Conservation (phyloP, 495 filamentous ascomycete genomes). For the Aspergillus bridgeri region DNA sequence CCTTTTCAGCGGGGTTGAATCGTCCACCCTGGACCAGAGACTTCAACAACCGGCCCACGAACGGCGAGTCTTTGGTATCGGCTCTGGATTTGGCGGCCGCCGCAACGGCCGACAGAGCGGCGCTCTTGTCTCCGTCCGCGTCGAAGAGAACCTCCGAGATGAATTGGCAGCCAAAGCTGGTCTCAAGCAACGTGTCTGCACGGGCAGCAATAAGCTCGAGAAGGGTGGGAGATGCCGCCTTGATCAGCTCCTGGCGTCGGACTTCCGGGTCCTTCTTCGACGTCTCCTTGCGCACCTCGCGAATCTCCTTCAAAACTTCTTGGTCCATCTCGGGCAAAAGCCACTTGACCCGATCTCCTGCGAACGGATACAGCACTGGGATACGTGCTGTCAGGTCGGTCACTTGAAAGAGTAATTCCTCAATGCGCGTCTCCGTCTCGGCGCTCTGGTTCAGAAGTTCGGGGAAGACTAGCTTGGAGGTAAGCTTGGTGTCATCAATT, state of each 20-base stretch:
- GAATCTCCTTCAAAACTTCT: conserved; percentile 67
- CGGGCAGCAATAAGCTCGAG: conserved; percentile 67
- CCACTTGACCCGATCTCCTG: conserved; percentile 65
- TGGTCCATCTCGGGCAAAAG: conserved; percentile 61
- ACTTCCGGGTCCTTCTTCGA: conserved; percentile 85
- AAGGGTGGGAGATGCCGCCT: conserved; percentile 50
- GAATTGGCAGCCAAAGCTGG: conserved; percentile 82
- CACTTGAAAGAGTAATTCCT: conserved; percentile 60
- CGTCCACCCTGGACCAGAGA: conserved; percentile 80
- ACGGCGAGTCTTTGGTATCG: conserved; percentile 51
- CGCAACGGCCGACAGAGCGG: conserved; percentile 69
- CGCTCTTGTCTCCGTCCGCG: conserved; percentile 67
- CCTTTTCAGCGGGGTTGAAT: conserved; percentile 68
- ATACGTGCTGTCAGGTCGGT: conserved; percentile 71
- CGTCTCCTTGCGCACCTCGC: conserved; percentile 68
- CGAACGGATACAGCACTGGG: conserved; percentile 79
- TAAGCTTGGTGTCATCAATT: conserved; percentile 87
- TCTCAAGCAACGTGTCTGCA: conserved; percentile 62
- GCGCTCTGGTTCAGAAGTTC: conserved; percentile 72
- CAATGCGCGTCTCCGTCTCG: conserved; percentile 49
- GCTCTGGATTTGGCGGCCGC: conserved; percentile 62
- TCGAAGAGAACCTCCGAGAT: conserved; percentile 77
- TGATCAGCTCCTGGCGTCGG: conserved; percentile 72
- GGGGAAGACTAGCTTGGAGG: conserved; percentile 77
- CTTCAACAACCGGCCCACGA: conserved; percentile 84